Evolutionary conservation across 2,329 filamentous ascomycete species (phyloP).

Genomic region (Chaetoscypha palmicola): DNA sequence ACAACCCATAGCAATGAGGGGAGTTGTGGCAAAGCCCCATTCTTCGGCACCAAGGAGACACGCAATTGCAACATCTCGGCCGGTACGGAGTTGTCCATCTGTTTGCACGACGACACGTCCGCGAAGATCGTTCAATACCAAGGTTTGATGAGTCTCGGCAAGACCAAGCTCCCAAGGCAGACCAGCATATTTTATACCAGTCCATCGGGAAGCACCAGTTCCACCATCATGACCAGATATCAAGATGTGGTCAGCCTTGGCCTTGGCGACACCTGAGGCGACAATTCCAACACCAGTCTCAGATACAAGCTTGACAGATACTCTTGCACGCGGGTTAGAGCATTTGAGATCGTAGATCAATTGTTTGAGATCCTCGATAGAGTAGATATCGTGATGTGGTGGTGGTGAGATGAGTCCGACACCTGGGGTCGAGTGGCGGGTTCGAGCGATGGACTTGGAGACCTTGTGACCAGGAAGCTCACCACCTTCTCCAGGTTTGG

Average conservation of each 20-base stretch:
- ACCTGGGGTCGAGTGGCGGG: conserved; percentile 90
- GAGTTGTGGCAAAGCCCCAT: conserved; percentile 93
- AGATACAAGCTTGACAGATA: conserved; percentile 96
- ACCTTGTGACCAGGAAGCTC: conserved; percentile 97
- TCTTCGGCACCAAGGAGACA: conserved; percentile 96
- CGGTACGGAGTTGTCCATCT: conserved; percentile 87
- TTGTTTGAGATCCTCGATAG: conserved; percentile 96
- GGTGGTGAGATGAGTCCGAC: conserved; percentile 94
- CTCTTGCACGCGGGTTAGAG: conserved; percentile 82
- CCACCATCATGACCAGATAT: conserved; percentile 97
- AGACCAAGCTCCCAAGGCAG: conserved; percentile 95
- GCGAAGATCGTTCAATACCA: conserved; percentile 91
- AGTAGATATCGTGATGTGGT: conserved; percentile 97
- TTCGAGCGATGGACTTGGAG: conserved; percentile 85
- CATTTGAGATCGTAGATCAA: conserved; percentile 97
- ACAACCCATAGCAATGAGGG: conserved; percentile 93
- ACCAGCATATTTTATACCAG: conserved; percentile 97
- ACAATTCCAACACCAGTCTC: conserved; percentile 97
- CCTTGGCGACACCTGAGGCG: conserved; percentile 93
- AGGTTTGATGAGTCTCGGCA: conserved; percentile 92
- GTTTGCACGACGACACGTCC: conserved; percentile 95
- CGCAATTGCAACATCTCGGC: conserved; percentile 87
- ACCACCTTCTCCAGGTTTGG: conserved; percentile 95
- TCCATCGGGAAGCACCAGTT: conserved; percentile 94
- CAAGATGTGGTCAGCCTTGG: conserved; percentile 92